Conservation (phyloP, 2,329 filamentous ascomycete species). For the Pseudopithomyces maydicus region DNA sequence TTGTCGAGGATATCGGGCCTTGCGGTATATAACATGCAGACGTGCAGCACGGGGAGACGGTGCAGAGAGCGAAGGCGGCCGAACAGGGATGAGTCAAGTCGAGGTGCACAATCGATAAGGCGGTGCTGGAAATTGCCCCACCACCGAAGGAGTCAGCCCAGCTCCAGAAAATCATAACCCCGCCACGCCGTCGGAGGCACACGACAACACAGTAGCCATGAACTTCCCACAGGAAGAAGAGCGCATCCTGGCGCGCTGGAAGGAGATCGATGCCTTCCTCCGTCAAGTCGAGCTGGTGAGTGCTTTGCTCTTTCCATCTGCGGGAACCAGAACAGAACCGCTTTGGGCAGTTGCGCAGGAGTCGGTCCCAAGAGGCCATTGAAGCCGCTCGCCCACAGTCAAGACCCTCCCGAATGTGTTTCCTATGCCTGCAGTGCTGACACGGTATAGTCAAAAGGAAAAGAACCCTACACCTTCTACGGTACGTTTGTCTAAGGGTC, state of each 20-base stretch:
- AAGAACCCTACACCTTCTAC: constrained; percentile 91
- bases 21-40: no score
- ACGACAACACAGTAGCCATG: constrained; percentile 70
- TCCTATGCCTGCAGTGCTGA: constrained; percentile 7
- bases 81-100: neutral
- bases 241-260: constrained; percentile 82
- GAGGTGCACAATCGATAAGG: constrained; percentile 26
- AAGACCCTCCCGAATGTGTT: neutral
- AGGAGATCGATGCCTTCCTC: constrained; percentile 88
- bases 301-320: constrained; percentile 1
- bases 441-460: constrained; percentile 66
- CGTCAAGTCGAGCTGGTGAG: constrained; percentile 76
- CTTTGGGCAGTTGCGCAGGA: neutral
- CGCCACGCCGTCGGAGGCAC: constrained; percentile 24
- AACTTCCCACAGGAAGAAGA: constrained; percentile 93
- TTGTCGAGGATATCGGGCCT: no score
- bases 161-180: constrained; percentile 32
- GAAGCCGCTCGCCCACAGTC: neutral
- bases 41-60: no score
- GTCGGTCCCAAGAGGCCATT: neutral
- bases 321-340: neutral
- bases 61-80: neutral
- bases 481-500: constrained; percentile 62
- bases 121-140: constrained; percentile 20
- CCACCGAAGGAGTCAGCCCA: constrained; percentile 27